These are phyloP conservation scores for Phycomyces blakesleeanus DNA, from an alignment of 192 early-diverging fungal genomes.

Conservation along the genomic window DNA sequence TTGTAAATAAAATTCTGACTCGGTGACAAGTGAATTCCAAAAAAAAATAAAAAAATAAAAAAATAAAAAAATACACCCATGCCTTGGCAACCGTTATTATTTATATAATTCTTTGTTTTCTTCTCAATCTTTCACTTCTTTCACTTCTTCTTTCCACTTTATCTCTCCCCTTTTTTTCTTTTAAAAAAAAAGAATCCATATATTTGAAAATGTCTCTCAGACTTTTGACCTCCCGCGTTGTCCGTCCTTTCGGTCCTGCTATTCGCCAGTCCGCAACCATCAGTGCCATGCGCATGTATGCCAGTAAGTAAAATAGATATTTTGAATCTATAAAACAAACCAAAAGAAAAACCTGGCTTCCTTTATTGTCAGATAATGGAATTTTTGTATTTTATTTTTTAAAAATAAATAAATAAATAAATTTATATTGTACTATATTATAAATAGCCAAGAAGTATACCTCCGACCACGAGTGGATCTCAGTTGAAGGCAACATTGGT, in stretches of 20 bases:
- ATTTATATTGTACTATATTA: too few species aligned
- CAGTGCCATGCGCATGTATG: slow-evolving; percentile 12
- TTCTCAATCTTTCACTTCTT: not conserved
- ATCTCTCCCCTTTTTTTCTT: too few species aligned
- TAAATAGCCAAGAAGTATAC: slow-evolving; percentile 71
- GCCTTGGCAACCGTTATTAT: too few species aligned
- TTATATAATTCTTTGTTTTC: not conserved
- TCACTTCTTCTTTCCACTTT: not conserved
- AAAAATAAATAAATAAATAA: too few species aligned
- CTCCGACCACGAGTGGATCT: slow-evolving; percentile 90
- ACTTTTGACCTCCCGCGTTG: slow-evolving; percentile 15
- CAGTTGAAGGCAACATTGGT: slow-evolving; percentile 65
- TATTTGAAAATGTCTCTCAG: slow-evolving; percentile 24
- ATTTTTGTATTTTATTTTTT: too few species aligned
- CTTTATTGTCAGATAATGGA: too few species aligned
- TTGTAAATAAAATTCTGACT: slow-evolving; percentile 18
- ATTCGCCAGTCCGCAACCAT: slow-evolving; percentile 5
- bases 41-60: slow-evolving; percentile 4
- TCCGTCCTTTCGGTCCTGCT: slow-evolving; percentile 12
- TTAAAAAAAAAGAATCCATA: too few species aligned
- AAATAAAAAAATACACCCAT: not conserved
- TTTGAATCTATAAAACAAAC: too few species aligned
- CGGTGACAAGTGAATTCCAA: slow-evolving; percentile 18
- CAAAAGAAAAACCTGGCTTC: too few species aligned
- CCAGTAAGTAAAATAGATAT: slow-evolving; percentile 11